Evolutionary conservation across 2,329 filamentous ascomycete species (phyloP).

Genomic region (Thielaviopsis populi): DNA sequence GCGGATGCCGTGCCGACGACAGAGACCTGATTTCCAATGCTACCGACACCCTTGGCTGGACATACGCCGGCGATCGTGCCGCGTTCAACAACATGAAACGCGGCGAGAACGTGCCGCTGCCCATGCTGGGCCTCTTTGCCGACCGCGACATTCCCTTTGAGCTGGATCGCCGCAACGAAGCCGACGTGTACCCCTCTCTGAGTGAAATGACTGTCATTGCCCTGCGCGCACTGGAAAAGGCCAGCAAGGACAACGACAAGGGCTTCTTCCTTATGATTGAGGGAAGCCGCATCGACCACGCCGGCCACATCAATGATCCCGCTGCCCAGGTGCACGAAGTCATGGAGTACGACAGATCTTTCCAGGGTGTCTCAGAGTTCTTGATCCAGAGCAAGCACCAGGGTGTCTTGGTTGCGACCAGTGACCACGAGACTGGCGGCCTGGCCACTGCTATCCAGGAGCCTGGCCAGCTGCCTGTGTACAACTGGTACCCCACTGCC

Average conservation of each 20-base stretch:
- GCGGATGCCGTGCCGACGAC: conserved; percentile 69
- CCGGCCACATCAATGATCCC: conserved; percentile 72
- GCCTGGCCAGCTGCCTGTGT: conserved; percentile 38
- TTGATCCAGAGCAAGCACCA: conserved; percentile 57
- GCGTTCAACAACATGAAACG: conserved; percentile 61
- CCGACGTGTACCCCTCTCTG: conserved; percentile 71
- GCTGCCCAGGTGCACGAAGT: conserved; percentile 82
- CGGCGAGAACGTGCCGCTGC: conserved; percentile 56
- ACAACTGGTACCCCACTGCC: conserved; percentile 67
- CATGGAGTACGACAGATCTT: conserved; percentile 81
- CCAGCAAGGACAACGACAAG: conserved; percentile 69
- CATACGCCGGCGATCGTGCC: conserved; percentile 55
- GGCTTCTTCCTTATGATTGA: conserved; percentile 99
- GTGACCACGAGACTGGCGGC: conserved; percentile 92
- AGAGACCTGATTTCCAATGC: conserved; percentile 62
- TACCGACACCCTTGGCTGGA: conserved; percentile 61
- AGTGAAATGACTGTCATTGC: conserved; percentile 84
- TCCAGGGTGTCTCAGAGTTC: conserved; percentile 72
- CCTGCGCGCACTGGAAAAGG: conserved; percentile 60
- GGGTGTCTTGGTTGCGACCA: conserved; percentile 74
- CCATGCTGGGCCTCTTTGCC: conserved; percentile 76
- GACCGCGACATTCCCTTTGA: conserved; percentile 77
- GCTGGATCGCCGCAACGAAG: conserved; percentile 68
- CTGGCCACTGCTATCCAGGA: conserved; percentile 61
- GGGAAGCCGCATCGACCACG: conserved; percentile 89